phyloP scores from a whole-genome alignment of 306 rosid genomes.

The Castanea mollissima region DNA sequence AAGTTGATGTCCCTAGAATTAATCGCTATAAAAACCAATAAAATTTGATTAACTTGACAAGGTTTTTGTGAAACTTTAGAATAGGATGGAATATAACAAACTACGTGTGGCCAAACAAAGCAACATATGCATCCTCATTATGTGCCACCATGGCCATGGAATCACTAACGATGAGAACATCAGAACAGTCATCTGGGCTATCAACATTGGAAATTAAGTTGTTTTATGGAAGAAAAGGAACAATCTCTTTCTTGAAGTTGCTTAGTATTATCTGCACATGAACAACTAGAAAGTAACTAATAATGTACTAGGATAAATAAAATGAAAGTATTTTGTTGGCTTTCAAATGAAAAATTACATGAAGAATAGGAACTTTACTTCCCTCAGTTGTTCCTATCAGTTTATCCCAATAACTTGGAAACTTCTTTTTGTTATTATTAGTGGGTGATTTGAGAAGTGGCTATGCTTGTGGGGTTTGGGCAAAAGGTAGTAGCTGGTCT shows the following conservation, averaged over 20 bases:
- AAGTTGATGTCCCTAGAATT: no score
- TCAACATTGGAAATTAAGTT: constrained; percentile 14
- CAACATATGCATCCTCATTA: constrained; percentile 80
- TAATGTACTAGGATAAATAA: not conserved
- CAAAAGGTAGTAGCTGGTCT: constrained; percentile 64
- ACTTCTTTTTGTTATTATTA: constrained; percentile 44
- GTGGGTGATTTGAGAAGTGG: constrained; percentile 52
- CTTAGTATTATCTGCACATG: constrained; percentile 58
- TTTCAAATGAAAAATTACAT: constrained; percentile 37
- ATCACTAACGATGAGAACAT: constrained; percentile 62
- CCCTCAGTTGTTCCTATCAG: constrained; percentile 66
- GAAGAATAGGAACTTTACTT: constrained; percentile 64
- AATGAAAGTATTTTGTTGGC: not conserved
- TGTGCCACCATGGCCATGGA: constrained; percentile 74
- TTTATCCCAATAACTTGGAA: constrained; percentile 72
- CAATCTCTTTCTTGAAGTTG: constrained; percentile 83
- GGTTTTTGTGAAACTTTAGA: not conserved
- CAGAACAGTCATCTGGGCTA: constrained; percentile 67
- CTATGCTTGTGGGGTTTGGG: constrained; percentile 43
- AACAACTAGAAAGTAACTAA: constrained; percentile 9
- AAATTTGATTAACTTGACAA: not conserved
- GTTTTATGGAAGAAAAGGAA: constrained; percentile 59
- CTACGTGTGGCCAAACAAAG: constrained; percentile 83
- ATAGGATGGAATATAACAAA: not conserved
- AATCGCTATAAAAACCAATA: not conserved